Percentiles rank a stretch among this genome's conserved stretches.
Conservation (phyloP, 495 filamentous ascomycete genomes). For the Hyaloscypha hepaticicola region DNA sequence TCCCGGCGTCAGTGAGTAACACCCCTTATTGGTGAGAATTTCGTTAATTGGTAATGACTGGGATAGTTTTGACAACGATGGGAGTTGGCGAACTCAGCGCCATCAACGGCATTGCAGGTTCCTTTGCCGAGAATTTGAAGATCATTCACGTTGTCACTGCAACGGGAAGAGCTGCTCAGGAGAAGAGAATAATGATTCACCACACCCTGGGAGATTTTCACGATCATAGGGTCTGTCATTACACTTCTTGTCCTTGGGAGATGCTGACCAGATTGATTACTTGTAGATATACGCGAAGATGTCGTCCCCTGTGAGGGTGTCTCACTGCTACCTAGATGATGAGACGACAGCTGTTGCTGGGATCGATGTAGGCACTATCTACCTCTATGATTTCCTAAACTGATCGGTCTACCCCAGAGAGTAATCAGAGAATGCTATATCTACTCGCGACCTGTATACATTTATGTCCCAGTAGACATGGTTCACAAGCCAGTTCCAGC, state of each 20-base stretch:
- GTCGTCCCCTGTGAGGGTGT: background rate
- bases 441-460: constrained; percentile 36
- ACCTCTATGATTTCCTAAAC: no score
- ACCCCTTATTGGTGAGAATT: background rate
- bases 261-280: background rate
- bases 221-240: constrained; percentile 36
- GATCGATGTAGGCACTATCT: background rate
- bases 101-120: constrained; percentile 65
- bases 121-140: constrained; percentile 60
- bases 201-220: constrained; percentile 4
- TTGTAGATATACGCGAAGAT: background rate
- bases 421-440: background rate
- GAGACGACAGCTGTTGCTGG: background rate
- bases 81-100: constrained; percentile 71
- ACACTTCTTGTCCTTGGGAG: background rate
- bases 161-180: constrained; percentile 40
- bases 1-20: constrained; percentile 37
- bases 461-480: constrained; percentile 2
- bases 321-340: background rate
- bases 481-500: background rate
- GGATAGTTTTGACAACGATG: constrained; percentile 60
- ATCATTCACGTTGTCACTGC: constrained; percentile 66
- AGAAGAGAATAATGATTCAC: constrained; percentile 13
- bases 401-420: background rate
- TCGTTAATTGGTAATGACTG: background rate